Base-by-base conservation (phyloP, 331 rosid genomes). In the Spiraea crenata region DNA sequence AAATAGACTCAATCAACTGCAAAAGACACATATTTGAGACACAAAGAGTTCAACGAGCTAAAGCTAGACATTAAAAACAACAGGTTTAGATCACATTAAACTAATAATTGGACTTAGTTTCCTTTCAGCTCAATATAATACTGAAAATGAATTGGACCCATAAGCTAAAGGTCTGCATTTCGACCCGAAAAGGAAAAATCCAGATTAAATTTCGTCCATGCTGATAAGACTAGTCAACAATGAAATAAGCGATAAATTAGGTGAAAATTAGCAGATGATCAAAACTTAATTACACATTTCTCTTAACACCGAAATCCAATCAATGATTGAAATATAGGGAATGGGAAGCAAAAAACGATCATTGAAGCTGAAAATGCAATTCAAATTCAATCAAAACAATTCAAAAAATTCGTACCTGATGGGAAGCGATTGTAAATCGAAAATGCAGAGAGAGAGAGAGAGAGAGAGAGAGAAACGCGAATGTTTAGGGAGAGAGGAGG, bases 321-420 rank as follows among this genome's bases (percentile, higher is more conserved):
- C 62, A 12, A 61, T 4, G 34, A n/a, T 19, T 6, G 47, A 37
- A 35, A 3, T 42, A 37, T 35, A 25, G 5, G 10, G 15, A 31
- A 67, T 48, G 5, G 8, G 3, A 20, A 60, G 41, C 4, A n/a
- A 20, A 20, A 3, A 62, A 25, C 20, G 40, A 66, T 42, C 8
- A 7, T 59, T 46, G 31, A 25, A 2, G 31, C 31, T 25, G 4
- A 35, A 38, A 38, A 66, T n/a, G 51, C 51, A 9, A 55, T 46
- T 49, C 1, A 45, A 7, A 40, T 5, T 57, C 15, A 34, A 44
- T 2, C 20, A 74, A 13, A 7, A 47, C 6, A 25, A 16, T 19
- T 4, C 6, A 7, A 0, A 25, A 3, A 47, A 8, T 55, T 65
- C 46, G 55, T 70, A 76, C 80, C 80, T 31, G 74, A 51, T 25